Conservation (phyloP, 1,284 basidiomycete genomes). For the Microbotryum violaceum region DNA sequence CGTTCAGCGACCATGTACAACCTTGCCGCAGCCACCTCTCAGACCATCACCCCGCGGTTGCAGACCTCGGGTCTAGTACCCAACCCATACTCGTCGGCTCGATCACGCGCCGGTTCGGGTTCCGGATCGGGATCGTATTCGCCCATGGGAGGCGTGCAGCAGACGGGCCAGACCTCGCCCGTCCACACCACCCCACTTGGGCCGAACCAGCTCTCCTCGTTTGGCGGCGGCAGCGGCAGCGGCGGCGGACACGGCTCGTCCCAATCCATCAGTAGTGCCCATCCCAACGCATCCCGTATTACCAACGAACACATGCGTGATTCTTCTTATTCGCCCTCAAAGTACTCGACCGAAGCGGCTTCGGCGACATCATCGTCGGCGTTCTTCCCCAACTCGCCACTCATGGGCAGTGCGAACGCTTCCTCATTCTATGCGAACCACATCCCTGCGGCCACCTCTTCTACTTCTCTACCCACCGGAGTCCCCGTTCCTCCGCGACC, state of each 20-base stretch:
- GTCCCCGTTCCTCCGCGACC: neutral
- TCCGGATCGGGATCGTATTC: neutral
- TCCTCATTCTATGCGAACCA: conserved; percentile 27
- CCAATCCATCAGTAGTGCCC: too few relatives aligned
- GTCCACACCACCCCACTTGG: neutral
- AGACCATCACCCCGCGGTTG: too few relatives aligned
- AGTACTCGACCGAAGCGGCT: conserved; percentile 12
- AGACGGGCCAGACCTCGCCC: neutral
- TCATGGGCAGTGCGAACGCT: neutral
- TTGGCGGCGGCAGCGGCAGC: neutral
- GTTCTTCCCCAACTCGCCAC: neutral
- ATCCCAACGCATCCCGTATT: too few relatives aligned
- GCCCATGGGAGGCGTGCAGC: conserved; percentile 3
- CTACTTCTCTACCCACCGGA: neutral
- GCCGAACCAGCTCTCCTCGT: neutral
- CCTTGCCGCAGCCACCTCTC: too few relatives aligned
- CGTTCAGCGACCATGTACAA: too few relatives aligned
- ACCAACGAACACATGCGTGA: neutral
- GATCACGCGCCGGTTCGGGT: too few relatives aligned
- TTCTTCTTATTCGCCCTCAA: conserved; percentile 13
- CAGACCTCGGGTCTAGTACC: too few relatives aligned
- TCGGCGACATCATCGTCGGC: neutral
- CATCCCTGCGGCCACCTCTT: conserved; percentile 12
- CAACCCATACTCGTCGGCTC: too few relatives aligned
- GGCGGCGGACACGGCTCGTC: neutral